Evolutionary conservation across 169 alveolate species (phyloP).

Genomic region (Sarcocystis neurona): DNA sequence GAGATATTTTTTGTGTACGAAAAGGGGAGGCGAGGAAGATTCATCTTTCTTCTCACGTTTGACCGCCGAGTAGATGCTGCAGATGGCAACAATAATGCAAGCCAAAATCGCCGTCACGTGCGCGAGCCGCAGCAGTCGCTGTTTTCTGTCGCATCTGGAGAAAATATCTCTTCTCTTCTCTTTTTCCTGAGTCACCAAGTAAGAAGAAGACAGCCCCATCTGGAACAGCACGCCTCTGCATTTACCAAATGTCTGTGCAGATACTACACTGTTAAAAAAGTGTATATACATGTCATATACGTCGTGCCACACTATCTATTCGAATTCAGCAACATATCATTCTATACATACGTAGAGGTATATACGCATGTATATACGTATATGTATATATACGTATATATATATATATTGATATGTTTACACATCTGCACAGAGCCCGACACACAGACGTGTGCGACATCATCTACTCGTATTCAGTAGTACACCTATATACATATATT

Average conservation of each 20-base stretch:
- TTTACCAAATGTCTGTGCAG: no score
- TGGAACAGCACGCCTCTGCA: no score
- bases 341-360: neutral
- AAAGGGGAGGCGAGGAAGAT: neutral
- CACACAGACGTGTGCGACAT: no score
- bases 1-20: no score
- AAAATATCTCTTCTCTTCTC: neutral
- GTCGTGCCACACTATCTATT: neutral
- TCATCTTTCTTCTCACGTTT: conserved; percentile 3
- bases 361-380: neutral
- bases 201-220: neutral
- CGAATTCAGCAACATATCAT: no score
- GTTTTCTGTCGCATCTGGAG: neutral
- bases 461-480: no score
- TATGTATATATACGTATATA: no score
- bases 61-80: conserved; percentile 36
- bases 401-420: no score
- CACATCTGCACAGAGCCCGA: no score
- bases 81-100: neutral
- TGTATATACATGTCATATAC: neutral
- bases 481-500: no score
- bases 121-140: neutral
- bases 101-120: neutral
- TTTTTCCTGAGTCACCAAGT: neutral
- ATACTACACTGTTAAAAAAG: neutral